Conservation (phyloP, 495 filamentous ascomycete genomes). For the Xylona heveae region DNA sequence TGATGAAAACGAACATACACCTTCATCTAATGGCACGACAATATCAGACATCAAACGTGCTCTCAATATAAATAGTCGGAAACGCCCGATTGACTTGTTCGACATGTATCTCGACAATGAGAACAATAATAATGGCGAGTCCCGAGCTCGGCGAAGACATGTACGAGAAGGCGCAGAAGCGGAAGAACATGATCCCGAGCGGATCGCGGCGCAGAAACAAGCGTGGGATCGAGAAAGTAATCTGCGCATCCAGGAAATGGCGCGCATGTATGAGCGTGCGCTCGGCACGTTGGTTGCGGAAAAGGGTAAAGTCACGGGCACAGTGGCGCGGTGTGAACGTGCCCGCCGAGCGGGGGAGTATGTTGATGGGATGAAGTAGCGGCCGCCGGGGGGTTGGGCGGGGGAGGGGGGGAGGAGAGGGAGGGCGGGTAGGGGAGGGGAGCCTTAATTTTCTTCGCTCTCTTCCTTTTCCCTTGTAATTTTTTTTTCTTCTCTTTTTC, state of each 20-base stretch:
- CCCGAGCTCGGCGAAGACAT: too few species aligned
- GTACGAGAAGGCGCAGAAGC: not conserved
- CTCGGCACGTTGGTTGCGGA: conserved; percentile 3
- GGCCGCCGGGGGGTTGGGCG: too few species aligned
- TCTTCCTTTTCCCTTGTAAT: conserved; percentile 1
- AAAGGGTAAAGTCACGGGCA: conserved; percentile 7
- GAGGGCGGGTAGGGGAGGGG: too few species aligned
- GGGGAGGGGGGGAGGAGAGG: too few species aligned
- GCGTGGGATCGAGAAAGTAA: not conserved
- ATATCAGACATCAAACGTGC: too few species aligned
- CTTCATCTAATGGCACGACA: too few species aligned
- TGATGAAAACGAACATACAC: too few species aligned
- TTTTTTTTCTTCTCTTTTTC: conserved; percentile 2
- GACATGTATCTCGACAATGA: too few species aligned
- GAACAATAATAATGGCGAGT: too few species aligned
- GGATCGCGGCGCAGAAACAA: conserved; percentile 1
- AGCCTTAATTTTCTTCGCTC: conserved; percentile 1
- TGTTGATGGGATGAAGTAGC: too few species aligned
- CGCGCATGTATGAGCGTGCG: conserved; percentile 1
- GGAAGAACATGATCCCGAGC: not conserved
- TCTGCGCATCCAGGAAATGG: conserved; percentile 1
- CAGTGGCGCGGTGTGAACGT: conserved; percentile 28
- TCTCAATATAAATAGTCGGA: too few species aligned
- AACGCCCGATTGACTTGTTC: too few species aligned
- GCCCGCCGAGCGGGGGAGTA: conserved; percentile 13